Evolutionary conservation across 2,329 filamentous ascomycete species (phyloP).

Genomic region (Ophiocordyceps camponoti-saundersi): DNA sequence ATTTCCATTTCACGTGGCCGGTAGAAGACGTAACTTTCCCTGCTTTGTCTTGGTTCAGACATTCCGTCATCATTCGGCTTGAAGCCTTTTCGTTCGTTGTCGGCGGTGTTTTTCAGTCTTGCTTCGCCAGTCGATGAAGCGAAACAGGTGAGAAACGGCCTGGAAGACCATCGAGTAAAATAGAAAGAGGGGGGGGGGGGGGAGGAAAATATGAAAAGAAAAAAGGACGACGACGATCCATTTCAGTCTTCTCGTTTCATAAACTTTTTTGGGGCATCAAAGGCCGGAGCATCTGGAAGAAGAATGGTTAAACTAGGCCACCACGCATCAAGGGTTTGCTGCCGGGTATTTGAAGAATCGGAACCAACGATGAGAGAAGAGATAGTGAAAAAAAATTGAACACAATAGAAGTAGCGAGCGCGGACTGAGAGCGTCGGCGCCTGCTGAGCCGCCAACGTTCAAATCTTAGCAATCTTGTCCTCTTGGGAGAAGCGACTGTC

Average conservation of each 20-base stretch:
- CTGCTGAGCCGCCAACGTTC: not conserved
- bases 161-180: not conserved
- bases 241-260: conserved; percentile 3
- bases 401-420: not conserved
- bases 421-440: not conserved
- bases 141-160: not conserved
- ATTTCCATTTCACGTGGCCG: not conserved
- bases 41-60: conserved; percentile 1
- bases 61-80: not conserved
- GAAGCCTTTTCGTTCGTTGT: not conserved
- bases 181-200: not conserved
- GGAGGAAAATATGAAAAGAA: not conserved
- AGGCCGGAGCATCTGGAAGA: conserved; percentile 2
- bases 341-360: conserved; percentile 1
- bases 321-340: conserved; percentile 1
- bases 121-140: too few relatives aligned
- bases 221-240: not conserved
- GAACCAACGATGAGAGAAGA: conserved; percentile 2
- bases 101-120: not conserved
- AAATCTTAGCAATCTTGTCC: not conserved
- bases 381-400: not conserved
- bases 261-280: conserved; percentile 1
- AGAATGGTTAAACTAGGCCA: conserved; percentile 1
- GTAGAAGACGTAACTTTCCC: conserved; percentile 1
- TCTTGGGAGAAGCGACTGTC: not conserved